Conservation (phyloP, 2,329 filamentous ascomycete species). For the Septoria petroselini region DNA sequence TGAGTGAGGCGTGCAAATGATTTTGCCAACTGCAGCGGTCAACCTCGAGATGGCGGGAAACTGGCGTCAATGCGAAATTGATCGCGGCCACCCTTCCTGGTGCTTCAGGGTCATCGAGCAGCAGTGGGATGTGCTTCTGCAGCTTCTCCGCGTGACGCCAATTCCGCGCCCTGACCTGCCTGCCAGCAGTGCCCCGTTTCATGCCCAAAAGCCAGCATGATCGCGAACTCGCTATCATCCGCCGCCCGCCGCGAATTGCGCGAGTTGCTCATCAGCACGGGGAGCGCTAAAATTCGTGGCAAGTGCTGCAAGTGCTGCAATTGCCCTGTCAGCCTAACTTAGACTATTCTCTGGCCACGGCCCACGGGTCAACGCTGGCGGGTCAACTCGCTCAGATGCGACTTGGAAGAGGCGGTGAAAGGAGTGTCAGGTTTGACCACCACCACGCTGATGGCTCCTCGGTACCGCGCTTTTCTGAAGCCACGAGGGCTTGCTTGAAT, state of each 20-base stretch:
- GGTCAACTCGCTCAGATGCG: too few relatives aligned
- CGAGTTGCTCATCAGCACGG: too few relatives aligned
- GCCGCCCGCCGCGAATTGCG: constrained; percentile 3
- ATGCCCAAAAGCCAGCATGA: neutral
- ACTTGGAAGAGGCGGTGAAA: constrained; percentile 6
- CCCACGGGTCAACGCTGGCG: constrained; percentile 2
- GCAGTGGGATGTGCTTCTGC: neutral
- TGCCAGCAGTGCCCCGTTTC: neutral
- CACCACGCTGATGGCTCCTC: constrained; percentile 1
- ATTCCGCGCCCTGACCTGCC: neutral
- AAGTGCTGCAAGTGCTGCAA: neutral
- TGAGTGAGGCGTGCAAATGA: neutral
- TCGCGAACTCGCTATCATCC: constrained; percentile 2
- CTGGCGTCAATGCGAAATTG: constrained; percentile 5
- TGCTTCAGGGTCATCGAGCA: neutral
- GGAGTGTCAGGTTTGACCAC: neutral
- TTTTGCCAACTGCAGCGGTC: constrained; percentile 3
- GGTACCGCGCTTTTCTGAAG: neutral
- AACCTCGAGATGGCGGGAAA: constrained; percentile 3
- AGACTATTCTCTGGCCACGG: constrained; percentile 2
- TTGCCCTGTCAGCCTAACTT: constrained; percentile 2
- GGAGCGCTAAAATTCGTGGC: constrained; percentile 3
- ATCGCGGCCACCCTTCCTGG: neutral
- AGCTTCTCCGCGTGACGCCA: neutral
- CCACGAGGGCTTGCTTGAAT: constrained; percentile 4